phyloP scores from a whole-genome alignment of 2,329 filamentous ascomycete species.

The Calonectria hawksworthii region DNA sequence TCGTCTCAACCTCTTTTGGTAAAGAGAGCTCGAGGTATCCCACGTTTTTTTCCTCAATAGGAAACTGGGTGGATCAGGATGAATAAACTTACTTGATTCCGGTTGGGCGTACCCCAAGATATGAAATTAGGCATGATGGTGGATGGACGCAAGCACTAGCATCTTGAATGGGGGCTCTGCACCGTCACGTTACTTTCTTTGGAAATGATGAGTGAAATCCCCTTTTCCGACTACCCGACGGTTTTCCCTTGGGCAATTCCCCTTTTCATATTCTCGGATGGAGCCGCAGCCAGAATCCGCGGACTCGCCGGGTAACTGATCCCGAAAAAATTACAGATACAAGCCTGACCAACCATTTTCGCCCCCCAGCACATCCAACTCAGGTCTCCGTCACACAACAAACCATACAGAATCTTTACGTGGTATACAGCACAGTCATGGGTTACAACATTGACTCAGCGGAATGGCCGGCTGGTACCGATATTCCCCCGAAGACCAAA shows the following conservation, averaged over 20 bases:
- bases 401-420: neutral
- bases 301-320: neutral
- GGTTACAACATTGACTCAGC: conserved; percentile 14
- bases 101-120: neutral
- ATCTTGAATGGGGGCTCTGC: neutral
- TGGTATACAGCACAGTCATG: neutral
- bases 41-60: neutral
- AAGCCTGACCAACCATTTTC: neutral
- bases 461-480: conserved; percentile 5
- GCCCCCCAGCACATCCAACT: neutral
- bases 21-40: no score
- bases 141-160: neutral
- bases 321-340: neutral
- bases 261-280: neutral
- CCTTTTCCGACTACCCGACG: neutral
- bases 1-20: neutral
- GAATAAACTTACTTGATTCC: neutral
- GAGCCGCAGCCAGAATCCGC: neutral
- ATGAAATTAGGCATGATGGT: neutral
- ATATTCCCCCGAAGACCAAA: neutral
- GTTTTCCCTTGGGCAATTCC: neutral
- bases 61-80: neutral
- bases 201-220: neutral
- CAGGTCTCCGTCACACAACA: neutral
- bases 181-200: neutral